Base-by-base conservation (phyloP, 441 rosid species). In the Arabidopsis lyrata region DNA sequence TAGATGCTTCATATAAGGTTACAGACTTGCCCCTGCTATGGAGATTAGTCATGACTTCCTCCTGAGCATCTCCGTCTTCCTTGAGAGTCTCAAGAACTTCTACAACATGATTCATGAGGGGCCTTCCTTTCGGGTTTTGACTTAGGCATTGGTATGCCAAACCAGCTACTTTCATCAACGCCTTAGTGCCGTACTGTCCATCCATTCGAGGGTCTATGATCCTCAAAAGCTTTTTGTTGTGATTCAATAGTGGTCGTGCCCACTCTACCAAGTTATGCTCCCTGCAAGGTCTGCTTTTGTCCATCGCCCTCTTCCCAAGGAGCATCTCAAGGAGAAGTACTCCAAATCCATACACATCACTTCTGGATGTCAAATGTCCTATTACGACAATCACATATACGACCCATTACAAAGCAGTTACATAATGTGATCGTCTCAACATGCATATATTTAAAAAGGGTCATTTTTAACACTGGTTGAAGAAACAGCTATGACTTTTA, bases 191-290 rank as follows among this genome's bases (percentile, higher is more conserved):
- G 83, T 90, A 95, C 74, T 95, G 98, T n/a, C 97, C 99, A 32
- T 91, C 98, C 85, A 93, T 83, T 82, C 95, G 86, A 41, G 92
- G 97, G 77, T 95, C 99, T 68, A 95, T 68, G 73, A 95, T 95
- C 85, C 87, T 86, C 53, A 89, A 75, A 76, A 90, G 86, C 90
- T 95, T 95, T 83, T 87, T 95, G 59, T 91, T 90, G 68, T 93
- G 83, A 77, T 90, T 95, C 82, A 95, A 66, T 56, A 95, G 82
- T 0, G 98, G 99, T 16, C 95, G 84, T 5, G 98, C 99, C 99
- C 99, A 95, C 67, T 95, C 99, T 20, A 95, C 98, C 65, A 93
- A 78, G 84, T 91, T 95, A 82, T 93, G 98, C 74, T 95, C 99
- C 70, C 88, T 84, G 80, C 93, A 88, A 55, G 99, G 95, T 66